phyloP scores from a whole-genome alignment of 768 basidiomycete species.

The Lentinus brumalis region DNA sequence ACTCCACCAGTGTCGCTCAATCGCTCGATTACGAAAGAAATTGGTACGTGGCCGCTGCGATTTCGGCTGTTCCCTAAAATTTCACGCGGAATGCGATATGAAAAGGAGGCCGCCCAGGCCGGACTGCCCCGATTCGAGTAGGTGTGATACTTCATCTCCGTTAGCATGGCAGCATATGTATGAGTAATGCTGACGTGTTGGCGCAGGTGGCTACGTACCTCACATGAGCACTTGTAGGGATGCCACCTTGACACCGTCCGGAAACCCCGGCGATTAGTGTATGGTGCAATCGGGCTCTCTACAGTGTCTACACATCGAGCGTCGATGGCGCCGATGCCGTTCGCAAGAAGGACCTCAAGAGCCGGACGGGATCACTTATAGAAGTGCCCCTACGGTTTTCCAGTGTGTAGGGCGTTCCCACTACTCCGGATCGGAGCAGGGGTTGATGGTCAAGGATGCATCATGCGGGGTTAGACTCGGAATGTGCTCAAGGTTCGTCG shows the following conservation, averaged over 20 bases:
- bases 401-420: not conserved
- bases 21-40: not conserved
- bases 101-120: no score
- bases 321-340: slow-evolving; percentile 5
- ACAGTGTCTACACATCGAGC: not conserved
- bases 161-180: not conserved
- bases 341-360: slow-evolving; percentile 9
- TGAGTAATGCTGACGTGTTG: not conserved
- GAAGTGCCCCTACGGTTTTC: not conserved
- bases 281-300: no score
- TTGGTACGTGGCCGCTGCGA: not conserved
- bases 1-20: not conserved
- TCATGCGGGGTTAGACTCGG: slow-evolving; percentile 9
- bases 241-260: not conserved
- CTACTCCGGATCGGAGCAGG: not conserved
- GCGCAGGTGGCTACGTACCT: not conserved
- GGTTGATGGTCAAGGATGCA: not conserved
- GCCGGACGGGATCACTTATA: not conserved
- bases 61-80: no score
- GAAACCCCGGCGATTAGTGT: not conserved
- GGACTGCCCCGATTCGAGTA: no score
- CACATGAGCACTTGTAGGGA: slow-evolving; percentile 5
- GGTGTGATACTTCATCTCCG: not conserved
- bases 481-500: not conserved
- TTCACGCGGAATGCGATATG: no score